Conservation (phyloP, 2,329 filamentous ascomycete genomes). For the Pseudopyrenochaeta lycopersici region DNA sequence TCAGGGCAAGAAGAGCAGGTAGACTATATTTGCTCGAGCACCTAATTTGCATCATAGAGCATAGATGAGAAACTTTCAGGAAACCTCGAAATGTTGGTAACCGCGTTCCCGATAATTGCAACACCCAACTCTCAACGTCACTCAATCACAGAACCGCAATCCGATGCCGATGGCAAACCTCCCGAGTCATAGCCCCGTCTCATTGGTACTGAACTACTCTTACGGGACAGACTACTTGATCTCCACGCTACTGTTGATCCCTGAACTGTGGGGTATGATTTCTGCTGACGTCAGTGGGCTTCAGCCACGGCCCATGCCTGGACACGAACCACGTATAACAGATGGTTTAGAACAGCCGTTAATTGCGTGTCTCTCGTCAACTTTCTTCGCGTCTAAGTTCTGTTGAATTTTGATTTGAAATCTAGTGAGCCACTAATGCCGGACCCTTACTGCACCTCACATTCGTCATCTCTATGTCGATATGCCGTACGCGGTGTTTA, state of each 20-base stretch:
- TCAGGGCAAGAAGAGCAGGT: conserved; percentile 38
- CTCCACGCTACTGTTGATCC: neutral
- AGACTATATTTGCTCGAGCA: neutral
- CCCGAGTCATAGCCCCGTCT: neutral
- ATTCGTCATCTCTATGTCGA: neutral
- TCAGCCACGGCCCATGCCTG: neutral
- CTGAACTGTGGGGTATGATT: neutral
- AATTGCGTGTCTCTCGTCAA: neutral
- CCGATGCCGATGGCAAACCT: neutral
- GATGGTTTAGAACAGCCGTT: neutral
- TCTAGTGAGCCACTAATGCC: neutral
- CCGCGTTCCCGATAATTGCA: neutral
- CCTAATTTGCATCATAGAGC: neutral
- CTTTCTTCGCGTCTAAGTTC: neutral
- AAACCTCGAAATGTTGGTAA: neutral
- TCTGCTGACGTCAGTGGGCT: neutral
- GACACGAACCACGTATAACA: neutral
- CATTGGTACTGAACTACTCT: neutral
- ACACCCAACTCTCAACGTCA: neutral
- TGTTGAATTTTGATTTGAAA: neutral
- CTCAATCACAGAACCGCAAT: no score
- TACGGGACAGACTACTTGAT: neutral
- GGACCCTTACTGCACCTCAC: neutral
- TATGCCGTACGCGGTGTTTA: neutral
- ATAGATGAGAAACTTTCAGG: neutral